Base-by-base conservation (phyloP, 1,284 basidiomycete species). In the Apiotrichum domesticum region DNA sequence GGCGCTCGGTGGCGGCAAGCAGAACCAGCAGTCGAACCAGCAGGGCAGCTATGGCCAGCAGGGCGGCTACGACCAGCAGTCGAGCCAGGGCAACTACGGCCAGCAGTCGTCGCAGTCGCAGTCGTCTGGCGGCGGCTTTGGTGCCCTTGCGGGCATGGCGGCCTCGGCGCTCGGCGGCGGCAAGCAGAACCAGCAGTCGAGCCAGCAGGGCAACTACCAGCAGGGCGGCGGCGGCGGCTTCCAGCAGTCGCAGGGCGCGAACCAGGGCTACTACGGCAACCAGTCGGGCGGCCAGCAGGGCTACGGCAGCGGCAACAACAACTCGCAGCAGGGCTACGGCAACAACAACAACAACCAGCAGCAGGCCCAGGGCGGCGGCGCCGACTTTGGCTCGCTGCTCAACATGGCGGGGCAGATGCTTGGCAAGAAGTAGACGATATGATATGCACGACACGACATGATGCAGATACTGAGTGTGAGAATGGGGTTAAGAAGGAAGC, bases 391-490 rank as follows among this genome's bases (percentile, higher is more conserved):
- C 47, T 35, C 37, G 47, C 35, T 49, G 5, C 35, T 49, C 35
- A 40, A 34, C 47, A 49, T 49, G 47, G 47, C 47, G 7, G 47
- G 47, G 3, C 47, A 35, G 9, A 49, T 49, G 47, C 47, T 49
- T 5, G 34, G 34, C 10, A 49, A 49, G 29, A 35, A 39, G 34
- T 49, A 29, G 15, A 39, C 21, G 21, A 21, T 21, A 21, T 21
- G 21, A 21, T 21, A 21, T 21, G 21, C 21, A 21, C 21, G 21
- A 21, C 21, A 21, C 21, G 21, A 21, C 21, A 21, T 21, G 21
- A 21, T 21, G 21, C 21, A 21, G 21, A 21, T 21, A 21, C 21
- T 21, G 21, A 21, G 21, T 21, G 21, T 21, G 21, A 21, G 21
- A 21, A 21, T 21, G 21, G 21, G 21, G 21, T 21, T 21, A 21